A percentile compares a stretch with the other conserved stretches of the same genome.
Evolutionary conservation across 2,329 filamentous ascomycete species (phyloP).

Genomic region (Talaromyces albobiverticillius): DNA sequence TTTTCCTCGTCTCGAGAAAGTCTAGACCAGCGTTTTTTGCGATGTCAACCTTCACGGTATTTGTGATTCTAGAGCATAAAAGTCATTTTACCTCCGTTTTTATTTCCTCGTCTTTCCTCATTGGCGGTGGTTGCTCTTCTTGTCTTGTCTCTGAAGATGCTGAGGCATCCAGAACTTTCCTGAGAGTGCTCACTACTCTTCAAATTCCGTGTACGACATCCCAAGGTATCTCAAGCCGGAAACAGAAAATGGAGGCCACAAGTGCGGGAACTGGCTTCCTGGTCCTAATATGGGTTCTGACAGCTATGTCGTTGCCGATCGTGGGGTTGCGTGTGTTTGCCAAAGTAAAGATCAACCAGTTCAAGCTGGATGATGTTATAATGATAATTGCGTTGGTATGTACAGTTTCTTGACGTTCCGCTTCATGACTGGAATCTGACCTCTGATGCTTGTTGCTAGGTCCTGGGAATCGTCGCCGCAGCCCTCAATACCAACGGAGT

Average conservation of each 20-base stretch:
- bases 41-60: too few species aligned
- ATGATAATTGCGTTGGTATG: slow-evolving; percentile 10
- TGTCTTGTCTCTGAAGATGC: too few species aligned
- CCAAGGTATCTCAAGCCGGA: too few species aligned
- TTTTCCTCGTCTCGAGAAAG: too few species aligned
- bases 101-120: too few species aligned
- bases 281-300: slow-evolving; percentile 6
- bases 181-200: too few species aligned
- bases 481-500: neutral
- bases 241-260: neutral
- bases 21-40: too few species aligned
- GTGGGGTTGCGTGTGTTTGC: slow-evolving; percentile 5
- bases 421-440: slow-evolving; percentile 6
- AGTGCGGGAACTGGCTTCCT: neutral
- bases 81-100: too few species aligned
- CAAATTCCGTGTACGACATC: too few species aligned
- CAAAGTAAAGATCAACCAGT: slow-evolving; percentile 8
- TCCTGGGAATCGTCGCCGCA: neutral
- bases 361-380: slow-evolving; percentile 6
- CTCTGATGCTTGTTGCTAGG: neutral
- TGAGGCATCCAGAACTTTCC: too few species aligned
- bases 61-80: too few species aligned
- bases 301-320: neutral
- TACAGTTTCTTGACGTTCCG: slow-evolving; percentile 9
- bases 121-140: too few species aligned